Evolutionary conservation across 768 basidiomycete species (phyloP), one percentile per base, ranked within the genome.

Genomic region (Botryobasidium botryosum): DNA sequence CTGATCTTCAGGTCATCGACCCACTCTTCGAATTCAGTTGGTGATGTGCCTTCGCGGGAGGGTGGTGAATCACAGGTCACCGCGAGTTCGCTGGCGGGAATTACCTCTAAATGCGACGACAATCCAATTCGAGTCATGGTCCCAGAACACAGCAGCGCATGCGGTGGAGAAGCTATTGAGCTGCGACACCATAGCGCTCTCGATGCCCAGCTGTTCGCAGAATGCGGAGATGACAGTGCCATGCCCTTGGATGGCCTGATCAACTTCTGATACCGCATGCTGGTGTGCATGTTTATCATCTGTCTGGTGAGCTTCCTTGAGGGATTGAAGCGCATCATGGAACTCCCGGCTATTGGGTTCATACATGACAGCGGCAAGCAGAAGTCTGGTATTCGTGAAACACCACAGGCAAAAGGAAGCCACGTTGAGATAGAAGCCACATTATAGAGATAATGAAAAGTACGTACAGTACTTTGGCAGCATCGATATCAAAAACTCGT

Each of bases 81-180:
- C 15, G 8, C 6, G 20, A 42, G 10, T n/a, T 20, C 42, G 29
- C 29, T 32, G 31, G 26, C 24, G 27, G 13, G 25, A 21, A 8
- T 13, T 42, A 2, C 40, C 50, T 35, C 53, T 53, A 39, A 53
- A 53, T 7, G 53, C 47, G 6, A 53, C 21, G 29, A 53, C 40
- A 35, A 53, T 53, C 52, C 52, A 53, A 40, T 53, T 53, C 38
- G 43, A 40, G 15, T 20, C 37, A 12, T 21, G 43, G 35, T 53
- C 52, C 52, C 52, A 53, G 33, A 53, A 53, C 3, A 51, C 25
- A 45, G 53, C 54, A 23, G 44, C n/a, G 42, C 31, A 53, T 3
- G 52, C 52, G 6, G 52, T 51, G 18, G 49, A 44, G 10, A 39
- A 24, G 13, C 28, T 40, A 37, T 53, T 53, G 10, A 42, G 24